Conservation (phyloP, 2,329 filamentous ascomycete genomes). For the Fusarium sp. region DNA sequence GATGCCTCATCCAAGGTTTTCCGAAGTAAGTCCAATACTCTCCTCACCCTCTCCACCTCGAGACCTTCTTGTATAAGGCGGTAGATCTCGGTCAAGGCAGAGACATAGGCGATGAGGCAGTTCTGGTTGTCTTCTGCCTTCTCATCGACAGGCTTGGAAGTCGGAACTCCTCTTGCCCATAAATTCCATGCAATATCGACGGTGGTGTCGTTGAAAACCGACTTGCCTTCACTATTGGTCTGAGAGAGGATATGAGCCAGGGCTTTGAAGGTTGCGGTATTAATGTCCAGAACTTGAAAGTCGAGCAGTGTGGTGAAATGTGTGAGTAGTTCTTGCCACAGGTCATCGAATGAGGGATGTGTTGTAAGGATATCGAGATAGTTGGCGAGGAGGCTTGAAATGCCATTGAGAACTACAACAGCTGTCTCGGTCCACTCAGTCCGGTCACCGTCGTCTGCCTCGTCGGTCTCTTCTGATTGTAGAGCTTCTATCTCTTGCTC, state of each 20-base stretch:
- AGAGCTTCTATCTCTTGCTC: slow-evolving; percentile 63
- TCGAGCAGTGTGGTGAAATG: slow-evolving; percentile 74
- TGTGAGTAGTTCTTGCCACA: slow-evolving; percentile 80
- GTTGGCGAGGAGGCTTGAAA: slow-evolving; percentile 77
- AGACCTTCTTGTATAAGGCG: slow-evolving; percentile 75
- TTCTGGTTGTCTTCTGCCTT: slow-evolving; percentile 76
- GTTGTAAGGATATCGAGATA: slow-evolving; percentile 79
- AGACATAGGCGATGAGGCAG: slow-evolving; percentile 86
- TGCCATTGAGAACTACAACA: slow-evolving; percentile 77
- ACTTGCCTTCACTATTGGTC: slow-evolving; percentile 56
- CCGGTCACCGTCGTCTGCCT: slow-evolving; percentile 55
- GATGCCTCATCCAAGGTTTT: slow-evolving; percentile 77
- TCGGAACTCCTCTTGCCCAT: slow-evolving; percentile 75
- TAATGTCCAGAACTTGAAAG: slow-evolving; percentile 74
- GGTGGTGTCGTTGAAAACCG: slow-evolving; percentile 61
- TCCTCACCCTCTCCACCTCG: slow-evolving; percentile 68
- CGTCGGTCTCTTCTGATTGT: slow-evolving; percentile 52
- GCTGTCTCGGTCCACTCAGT: slow-evolving; percentile 79
- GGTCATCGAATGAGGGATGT: slow-evolving; percentile 72
- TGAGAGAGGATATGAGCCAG: slow-evolving; percentile 71
- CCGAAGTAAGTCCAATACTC: slow-evolving; percentile 77
- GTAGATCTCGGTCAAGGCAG: slow-evolving; percentile 81
- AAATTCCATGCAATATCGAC: slow-evolving; percentile 74
- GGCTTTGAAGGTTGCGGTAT: slow-evolving; percentile 76
- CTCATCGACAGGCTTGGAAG: slow-evolving; percentile 49